These are phyloP conservation scores for Syzygium grande DNA, from an alignment of 345 rosid species.

Conservation along the genomic window DNA sequence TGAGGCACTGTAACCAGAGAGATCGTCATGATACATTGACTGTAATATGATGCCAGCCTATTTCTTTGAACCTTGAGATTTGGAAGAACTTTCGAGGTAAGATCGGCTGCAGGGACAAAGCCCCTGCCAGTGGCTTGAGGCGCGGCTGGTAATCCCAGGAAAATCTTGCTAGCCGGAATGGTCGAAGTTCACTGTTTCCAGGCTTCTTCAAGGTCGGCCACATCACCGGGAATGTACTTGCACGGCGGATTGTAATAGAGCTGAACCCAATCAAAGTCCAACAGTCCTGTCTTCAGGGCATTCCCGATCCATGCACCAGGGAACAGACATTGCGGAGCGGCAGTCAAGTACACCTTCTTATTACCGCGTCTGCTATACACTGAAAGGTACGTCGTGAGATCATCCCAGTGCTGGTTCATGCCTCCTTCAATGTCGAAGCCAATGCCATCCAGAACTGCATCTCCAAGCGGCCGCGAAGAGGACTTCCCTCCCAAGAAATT, in stretches of 20 bases:
- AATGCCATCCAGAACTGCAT: constrained; percentile 38
- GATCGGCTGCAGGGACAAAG: constrained; percentile 35
- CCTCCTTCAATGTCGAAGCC: constrained; percentile 44
- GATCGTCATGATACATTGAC: constrained; percentile 39
- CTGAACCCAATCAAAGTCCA: constrained; percentile 49
- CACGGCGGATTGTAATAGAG: constrained; percentile 52
- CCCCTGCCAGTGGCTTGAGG: constrained; percentile 47
- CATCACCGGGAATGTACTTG: constrained; percentile 25
- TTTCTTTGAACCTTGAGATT: constrained; percentile 23
- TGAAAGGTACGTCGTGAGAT: constrained; percentile 25
- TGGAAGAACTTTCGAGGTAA: constrained; percentile 34
- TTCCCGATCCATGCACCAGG: constrained; percentile 33
- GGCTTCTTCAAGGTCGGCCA: constrained; percentile 21
- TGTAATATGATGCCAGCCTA: constrained; percentile 61
- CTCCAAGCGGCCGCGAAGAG: constrained; percentile 18
- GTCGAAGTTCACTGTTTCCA: constrained; percentile 50
- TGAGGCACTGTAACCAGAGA: constrained; percentile 38
- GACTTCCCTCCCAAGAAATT: constrained; percentile 9
- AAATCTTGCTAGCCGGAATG: constrained; percentile 20
- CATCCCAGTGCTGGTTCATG: constrained; percentile 23
- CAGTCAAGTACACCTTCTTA: constrained; percentile 39
- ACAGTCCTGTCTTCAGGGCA: constrained; percentile 45
- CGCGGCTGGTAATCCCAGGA: constrained; percentile 52
- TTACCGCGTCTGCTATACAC: constrained; percentile 16
- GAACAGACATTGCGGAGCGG: constrained; percentile 59